Evolutionary conservation across 495 filamentous ascomycete species (phyloP).

Genomic region (Evernia prunastri): DNA sequence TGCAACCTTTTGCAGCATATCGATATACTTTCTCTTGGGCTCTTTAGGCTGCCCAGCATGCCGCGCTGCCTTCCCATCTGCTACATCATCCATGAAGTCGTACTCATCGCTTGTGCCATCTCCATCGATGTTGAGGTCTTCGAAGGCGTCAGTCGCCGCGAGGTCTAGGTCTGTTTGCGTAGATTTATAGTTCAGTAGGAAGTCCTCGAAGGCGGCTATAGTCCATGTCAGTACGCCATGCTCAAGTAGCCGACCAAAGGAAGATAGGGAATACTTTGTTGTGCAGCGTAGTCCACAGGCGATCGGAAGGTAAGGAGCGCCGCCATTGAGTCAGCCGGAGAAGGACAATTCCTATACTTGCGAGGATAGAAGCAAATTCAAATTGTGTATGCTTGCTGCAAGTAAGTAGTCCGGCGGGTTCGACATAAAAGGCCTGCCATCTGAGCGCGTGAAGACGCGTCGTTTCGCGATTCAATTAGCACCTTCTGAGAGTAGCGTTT

Average conservation of each 20-base stretch:
- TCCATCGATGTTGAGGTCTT: conserved; percentile 79
- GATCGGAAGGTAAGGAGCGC: conserved; percentile 67
- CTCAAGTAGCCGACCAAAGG: not conserved
- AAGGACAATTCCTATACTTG: conserved; percentile 7
- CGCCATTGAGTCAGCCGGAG: conserved; percentile 55
- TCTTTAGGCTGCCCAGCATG: conserved; percentile 39
- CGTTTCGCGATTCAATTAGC: not conserved
- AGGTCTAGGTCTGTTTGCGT: conserved; percentile 62
- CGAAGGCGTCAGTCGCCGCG: conserved; percentile 65
- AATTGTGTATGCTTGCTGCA: not conserved
- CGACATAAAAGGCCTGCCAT: not conserved
- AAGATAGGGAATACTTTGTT: conserved; percentile 54
- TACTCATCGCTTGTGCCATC: conserved; percentile 89
- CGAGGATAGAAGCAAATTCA: not conserved
- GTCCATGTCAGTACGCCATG: conserved; percentile 14
- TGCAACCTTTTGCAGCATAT: conserved; percentile 79
- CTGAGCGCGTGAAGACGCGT: conserved; percentile 11
- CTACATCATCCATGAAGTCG: conserved; percentile 87
- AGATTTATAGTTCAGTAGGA: conserved; percentile 82
- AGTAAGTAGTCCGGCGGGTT: not conserved
- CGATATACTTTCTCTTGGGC: conserved; percentile 81
- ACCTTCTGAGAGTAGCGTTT: not conserved
- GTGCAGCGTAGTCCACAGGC: conserved; percentile 78
- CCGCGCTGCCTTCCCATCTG: conserved; percentile 46
- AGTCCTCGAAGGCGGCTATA: conserved; percentile 71